A percentile compares a stretch with the other conserved stretches of the same genome.
phyloP scores from a whole-genome alignment of 177 flowering plant genomes.

The Vitis hybrid region DNA sequence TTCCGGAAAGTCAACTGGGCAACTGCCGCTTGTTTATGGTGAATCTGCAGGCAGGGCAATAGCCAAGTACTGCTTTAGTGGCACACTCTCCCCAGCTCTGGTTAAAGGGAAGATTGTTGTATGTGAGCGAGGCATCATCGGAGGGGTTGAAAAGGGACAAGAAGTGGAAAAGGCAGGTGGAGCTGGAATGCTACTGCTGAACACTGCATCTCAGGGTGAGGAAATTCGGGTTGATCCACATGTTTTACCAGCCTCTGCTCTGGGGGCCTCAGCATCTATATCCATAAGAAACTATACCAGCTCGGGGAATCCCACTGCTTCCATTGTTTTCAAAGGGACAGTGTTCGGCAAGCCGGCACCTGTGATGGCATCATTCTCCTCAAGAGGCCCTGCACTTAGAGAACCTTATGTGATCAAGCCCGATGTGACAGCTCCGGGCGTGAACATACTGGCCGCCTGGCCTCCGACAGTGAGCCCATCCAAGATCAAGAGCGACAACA shows the following conservation, averaged over 20 bases:
- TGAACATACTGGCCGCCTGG: neutral
- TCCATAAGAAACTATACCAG: conserved; percentile 31
- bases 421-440: too few relatives aligned
- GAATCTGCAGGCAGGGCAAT: conserved; percentile 32
- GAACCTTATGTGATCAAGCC: too few relatives aligned
- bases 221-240: conserved; percentile 63
- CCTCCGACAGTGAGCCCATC: neutral
- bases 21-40: conserved; percentile 40
- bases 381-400: too few relatives aligned
- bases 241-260: conserved; percentile 48
- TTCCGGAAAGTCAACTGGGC: conserved; percentile 30
- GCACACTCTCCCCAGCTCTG: conserved; percentile 34
- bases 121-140: conserved; percentile 43
- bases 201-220: conserved; percentile 49
- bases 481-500: neutral
- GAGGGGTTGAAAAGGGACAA: conserved; percentile 23
- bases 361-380: conserved; percentile 22
- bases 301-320: conserved; percentile 29
- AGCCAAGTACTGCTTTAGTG: conserved; percentile 37
- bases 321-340: conserved; percentile 41
- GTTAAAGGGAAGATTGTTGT: conserved; percentile 60
- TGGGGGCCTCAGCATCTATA: conserved; percentile 50
- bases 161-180: conserved; percentile 58
- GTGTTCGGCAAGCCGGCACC: conserved; percentile 50
- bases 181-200: conserved; percentile 57